Conservation (phyloP, 805 yeast species). For the Tetrapisispora nanseiensis region DNA sequence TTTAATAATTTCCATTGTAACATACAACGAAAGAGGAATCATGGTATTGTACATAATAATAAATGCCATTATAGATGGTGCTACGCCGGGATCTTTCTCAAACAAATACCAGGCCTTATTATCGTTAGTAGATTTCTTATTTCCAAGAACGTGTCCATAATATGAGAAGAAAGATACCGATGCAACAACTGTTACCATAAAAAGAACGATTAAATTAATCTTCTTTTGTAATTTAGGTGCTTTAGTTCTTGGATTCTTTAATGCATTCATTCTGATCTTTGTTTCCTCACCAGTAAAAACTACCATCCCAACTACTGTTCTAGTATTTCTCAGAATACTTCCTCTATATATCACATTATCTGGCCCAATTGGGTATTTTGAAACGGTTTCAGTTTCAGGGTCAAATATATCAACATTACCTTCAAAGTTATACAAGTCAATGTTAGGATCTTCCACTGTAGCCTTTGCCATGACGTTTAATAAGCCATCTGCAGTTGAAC, state of each 20-base stretch:
- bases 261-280: slow-evolving; percentile 90
- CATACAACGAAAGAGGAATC: slow-evolving; percentile 89
- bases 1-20: slow-evolving; percentile 92
- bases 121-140: slow-evolving; percentile 29
- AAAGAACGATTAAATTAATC: slow-evolving; percentile 72
- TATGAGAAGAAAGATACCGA: slow-evolving; percentile 69
- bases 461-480: slow-evolving; percentile 42
- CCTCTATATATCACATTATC: slow-evolving; percentile 89
- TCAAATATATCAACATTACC: slow-evolving; percentile 48
- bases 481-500: slow-evolving; percentile 43
- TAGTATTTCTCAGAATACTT: slow-evolving; percentile 77
- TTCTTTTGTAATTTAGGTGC: slow-evolving; percentile 84
- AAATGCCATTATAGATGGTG: slow-evolving; percentile 89
- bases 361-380: slow-evolving; percentile 52
- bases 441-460: slow-evolving; percentile 83
- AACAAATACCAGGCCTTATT: slow-evolving; percentile 63
- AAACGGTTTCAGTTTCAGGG: slow-evolving; percentile 29
- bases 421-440: slow-evolving; percentile 84
- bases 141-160: slow-evolving; percentile 58
- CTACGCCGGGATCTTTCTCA: slow-evolving; percentile 68
- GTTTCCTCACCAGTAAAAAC: slow-evolving; percentile 93
- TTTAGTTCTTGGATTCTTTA: slow-evolving; percentile 79
- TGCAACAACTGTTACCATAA: slow-evolving; percentile 80
- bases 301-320: slow-evolving; percentile 63
- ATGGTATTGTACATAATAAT: slow-evolving; percentile 95